Evolutionary conservation across 2,329 filamentous ascomycete genomes (phyloP), one percentile per base, ranked within the genome.

Genomic region (Colletotrichum euphorbiae): DNA sequence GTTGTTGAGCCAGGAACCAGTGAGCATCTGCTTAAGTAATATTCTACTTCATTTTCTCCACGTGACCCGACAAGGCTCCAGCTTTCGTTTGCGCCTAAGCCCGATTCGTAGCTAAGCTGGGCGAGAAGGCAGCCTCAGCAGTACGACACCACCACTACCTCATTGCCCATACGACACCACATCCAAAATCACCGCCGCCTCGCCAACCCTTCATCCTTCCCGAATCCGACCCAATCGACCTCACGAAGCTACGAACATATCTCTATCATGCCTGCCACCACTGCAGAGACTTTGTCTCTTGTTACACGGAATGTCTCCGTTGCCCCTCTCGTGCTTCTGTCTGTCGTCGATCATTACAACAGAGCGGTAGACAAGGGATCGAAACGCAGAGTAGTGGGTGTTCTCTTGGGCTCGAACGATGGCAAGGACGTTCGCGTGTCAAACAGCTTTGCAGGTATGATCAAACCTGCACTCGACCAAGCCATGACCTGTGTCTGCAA

Each of bases 331-430:
- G 96, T 99, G 76, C 93, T 99, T 74, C 93, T 99, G 77, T 98
- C 95, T 72, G 94, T 91, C 74, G 96, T 97, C 87, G 96, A 99
- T 85, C 96, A 99, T 84, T 99, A 97, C 84, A 97, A 97, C 79
- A 92, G 96, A 72, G 93, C 93, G 71, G 91, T 91, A 71, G 92
- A 92, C 75, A 97, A 96, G 81, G 94, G 93, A 78, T 93, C 93
- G 74, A 85, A 86, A 78, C 91, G 91, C 78, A 91, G 96, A 77
- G 96, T 98, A 42, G 95, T 99, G 40, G 96, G 96, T 76, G 96
- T 98, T 55, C 84, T 99, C 65, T 85, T 99, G 70, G 96, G 96
- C 52, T 94, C 98, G 82, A 98, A 98, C 75, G 93, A 97, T 81
- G 94, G 96, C 76, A 95, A 95, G 83, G 94, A 93, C 77, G 96